A percentile compares a stretch with the other conserved stretches of the same genome.
phyloP scores from a whole-genome alignment of 1,284 basidiomycete genomes.

The Coniophora puteana region DNA sequence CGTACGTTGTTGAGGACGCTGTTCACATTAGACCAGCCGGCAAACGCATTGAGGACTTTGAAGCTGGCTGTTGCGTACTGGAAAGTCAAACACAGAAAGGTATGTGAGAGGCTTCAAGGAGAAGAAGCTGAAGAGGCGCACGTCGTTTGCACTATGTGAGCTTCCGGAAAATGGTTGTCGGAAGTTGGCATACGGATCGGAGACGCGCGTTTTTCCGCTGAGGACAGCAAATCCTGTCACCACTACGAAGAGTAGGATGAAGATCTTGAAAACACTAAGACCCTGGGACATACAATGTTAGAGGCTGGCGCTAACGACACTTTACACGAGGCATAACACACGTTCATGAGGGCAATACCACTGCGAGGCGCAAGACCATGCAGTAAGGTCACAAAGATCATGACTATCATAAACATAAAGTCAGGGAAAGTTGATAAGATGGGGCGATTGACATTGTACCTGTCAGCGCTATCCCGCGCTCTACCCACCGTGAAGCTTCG shows the following conservation, averaged over 20 bases:
- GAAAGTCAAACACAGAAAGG: background rate
- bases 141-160: constrained; percentile 36
- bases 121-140: constrained; percentile 17
- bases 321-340: constrained; percentile 25
- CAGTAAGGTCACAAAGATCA: constrained; percentile 33
- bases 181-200: constrained; percentile 40
- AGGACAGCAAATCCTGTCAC: constrained; percentile 38
- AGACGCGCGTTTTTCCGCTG: constrained; percentile 34
- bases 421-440: too few relatives aligned
- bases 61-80: constrained; percentile 49
- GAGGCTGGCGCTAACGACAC: too few relatives aligned
- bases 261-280: constrained; percentile 1
- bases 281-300: background rate
- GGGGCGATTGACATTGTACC: constrained; percentile 31
- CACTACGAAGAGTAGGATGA: background rate
- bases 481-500: constrained; percentile 36
- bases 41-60: constrained; percentile 49
- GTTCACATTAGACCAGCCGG: constrained; percentile 45
- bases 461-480: constrained; percentile 47
- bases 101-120: background rate
- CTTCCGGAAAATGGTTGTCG: constrained; percentile 39
- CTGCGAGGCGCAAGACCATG: constrained; percentile 37
- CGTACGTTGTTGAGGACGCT: constrained; percentile 46
- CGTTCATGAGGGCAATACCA: constrained; percentile 41
- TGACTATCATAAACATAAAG: constrained; percentile 25